Evolutionary conservation across 2,329 filamentous ascomycete genomes (phyloP), one percentile per base, ranked within the genome.

Genomic region (Colletotrichum filicis): DNA sequence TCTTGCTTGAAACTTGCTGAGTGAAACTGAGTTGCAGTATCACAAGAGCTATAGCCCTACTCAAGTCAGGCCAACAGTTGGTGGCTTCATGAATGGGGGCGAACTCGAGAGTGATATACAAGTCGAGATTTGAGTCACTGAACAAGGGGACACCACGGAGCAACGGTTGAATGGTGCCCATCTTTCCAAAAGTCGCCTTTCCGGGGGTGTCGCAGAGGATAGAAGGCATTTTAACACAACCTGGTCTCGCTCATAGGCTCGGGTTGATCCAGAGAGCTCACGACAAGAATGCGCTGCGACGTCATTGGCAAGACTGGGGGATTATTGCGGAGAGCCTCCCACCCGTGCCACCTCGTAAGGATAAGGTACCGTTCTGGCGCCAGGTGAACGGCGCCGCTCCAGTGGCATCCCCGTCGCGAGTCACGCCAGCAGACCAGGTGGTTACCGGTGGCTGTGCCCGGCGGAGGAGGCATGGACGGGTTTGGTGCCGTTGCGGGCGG

Each of bases 101-200:
- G 57, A 68, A 67, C 68, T 68, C 63, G 52, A 7, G 63, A 63
- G 58, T 74, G 68, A 74, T 74, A 72, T 72, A 73, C 68, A 66
- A 72, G 26, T 63, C 32, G 71, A 59, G 12, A 58, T 35, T 74
- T 66, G 71, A 68, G 71, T 71, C 71, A 74, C 71, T 67, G 68
- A 59, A 73, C 76, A 76, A 77, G 76, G 76, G 76, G 75, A 77
- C 76, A 77, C 76, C 75, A 75, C 74, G 74, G 76, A 77, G 76
- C 66, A 69, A 76, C 66, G 66, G 66, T 58, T 72, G 65, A 49
- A 77, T 77, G 76, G 76, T 77, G 76, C 75, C 76, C 76, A 75
- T 77, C 76, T 76, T 76, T 76, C 75, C 71, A 74, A 69, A 76
- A 74, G 24, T 35, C 68, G 73, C 74, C 71, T 70, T 77, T 72